These are phyloP conservation scores for Nakazawaea siamensis DNA, from an alignment of 805 yeast genomes.

Conservation along the genomic window DNA sequence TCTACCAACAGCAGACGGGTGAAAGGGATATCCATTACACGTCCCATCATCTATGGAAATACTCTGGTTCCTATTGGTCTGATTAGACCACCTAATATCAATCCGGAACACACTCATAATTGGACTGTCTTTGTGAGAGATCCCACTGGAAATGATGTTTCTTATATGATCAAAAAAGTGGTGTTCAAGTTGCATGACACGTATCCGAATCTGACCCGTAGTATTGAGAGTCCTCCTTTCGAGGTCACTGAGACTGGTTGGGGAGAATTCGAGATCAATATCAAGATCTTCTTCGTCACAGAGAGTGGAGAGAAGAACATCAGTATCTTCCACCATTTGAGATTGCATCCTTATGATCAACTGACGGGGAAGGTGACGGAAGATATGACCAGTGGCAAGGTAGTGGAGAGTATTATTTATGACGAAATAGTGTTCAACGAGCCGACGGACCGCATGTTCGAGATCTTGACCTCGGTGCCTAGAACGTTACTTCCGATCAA, in stretches of 20 bases:
- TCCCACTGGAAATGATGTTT: conserved; percentile 72
- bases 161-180: conserved; percentile 80
- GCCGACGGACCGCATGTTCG: conserved; percentile 87
- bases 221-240: conserved; percentile 85
- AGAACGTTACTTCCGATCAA: conserved; percentile 39
- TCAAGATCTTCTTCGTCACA: conserved; percentile 78
- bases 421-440: conserved; percentile 94
- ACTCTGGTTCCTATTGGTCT: conserved; percentile 65
- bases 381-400: conserved; percentile 20
- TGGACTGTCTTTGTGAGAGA: conserved; percentile 92
- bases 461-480: conserved; percentile 62
- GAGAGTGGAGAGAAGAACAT: conserved; percentile 85
- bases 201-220: conserved; percentile 76
- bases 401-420: conserved; percentile 56
- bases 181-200: conserved; percentile 95
- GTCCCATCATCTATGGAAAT: conserved; percentile 81
- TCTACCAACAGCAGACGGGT: conserved; percentile 22
- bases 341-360: conserved; percentile 75
- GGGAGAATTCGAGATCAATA: conserved; percentile 96
- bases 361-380: conserved; percentile 7
- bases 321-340: conserved; percentile 79
- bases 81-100: conserved; percentile 20
- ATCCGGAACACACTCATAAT: conserved; percentile 85
- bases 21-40: conserved; percentile 54
- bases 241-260: conserved; percentile 97